These are phyloP conservation scores for Wickerhamomyces ciferrii DNA, from an alignment of 805 yeast genomes.

Conservation along the genomic window DNA sequence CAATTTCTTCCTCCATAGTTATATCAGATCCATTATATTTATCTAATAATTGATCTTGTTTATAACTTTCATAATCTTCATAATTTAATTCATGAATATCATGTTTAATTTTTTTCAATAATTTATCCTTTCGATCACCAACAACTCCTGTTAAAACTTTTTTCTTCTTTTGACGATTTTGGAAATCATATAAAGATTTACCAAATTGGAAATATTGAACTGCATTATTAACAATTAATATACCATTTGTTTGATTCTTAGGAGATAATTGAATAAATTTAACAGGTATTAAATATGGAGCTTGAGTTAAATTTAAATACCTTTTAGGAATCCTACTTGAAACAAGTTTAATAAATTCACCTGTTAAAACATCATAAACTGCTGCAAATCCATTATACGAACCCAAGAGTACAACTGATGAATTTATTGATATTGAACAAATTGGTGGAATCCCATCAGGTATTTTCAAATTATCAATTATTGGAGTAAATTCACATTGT, in stretches of 20 bases:
- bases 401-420: conserved; percentile 16
- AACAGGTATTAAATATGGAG: conserved; percentile 12
- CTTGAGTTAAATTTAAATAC: conserved; percentile 5
- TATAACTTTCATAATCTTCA: conserved; percentile 7
- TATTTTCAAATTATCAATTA: conserved; percentile 11
- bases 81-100: conserved; percentile 18
- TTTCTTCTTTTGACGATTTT: conserved; percentile 6
- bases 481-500: conserved; percentile 4
- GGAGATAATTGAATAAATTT: conserved; percentile 8
- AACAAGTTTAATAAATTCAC: conserved; percentile 11
- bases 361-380: conserved; percentile 16
- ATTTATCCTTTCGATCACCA: conserved; percentile 14
- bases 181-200: conserved; percentile 1
- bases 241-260: conserved; percentile 11
- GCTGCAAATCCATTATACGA: conserved; percentile 20
- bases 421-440: conserved; percentile 15
- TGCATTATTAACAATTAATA: conserved; percentile 12
- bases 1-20: conserved; percentile 16
- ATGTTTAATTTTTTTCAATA: conserved; percentile 12
- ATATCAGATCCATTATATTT: conserved; percentile 20
- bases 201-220: conserved; percentile 20
- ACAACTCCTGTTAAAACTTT: conserved; percentile 7
- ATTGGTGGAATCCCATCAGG: conserved; percentile 13
- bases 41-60: conserved; percentile 9
- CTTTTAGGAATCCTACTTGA: conserved; percentile 14